Evolutionary conservation across 371 early-diverging fungal genomes (phyloP).

Genomic region (Rhizopus delemar): DNA sequence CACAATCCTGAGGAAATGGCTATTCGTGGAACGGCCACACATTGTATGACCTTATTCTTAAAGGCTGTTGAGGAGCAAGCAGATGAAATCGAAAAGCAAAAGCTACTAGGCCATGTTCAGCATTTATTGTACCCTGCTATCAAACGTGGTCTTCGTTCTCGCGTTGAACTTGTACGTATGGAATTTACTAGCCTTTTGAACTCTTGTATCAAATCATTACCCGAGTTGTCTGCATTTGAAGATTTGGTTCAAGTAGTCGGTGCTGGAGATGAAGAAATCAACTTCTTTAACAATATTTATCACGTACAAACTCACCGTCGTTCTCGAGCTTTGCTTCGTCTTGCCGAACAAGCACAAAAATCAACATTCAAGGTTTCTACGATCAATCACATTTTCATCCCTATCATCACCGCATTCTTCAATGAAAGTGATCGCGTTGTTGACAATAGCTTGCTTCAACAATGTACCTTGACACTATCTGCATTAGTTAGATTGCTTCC

Average conservation of each 20-base stretch:
- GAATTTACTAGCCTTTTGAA: conserved; percentile 74
- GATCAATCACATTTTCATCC: conserved; percentile 78
- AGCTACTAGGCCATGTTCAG: conserved; percentile 53
- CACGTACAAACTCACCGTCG: conserved; percentile 95
- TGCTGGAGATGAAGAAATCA: conserved; percentile 74
- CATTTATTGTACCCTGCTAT: conserved; percentile 75
- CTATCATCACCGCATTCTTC: conserved; percentile 82
- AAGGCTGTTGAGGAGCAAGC: conserved; percentile 40
- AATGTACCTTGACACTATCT: conserved; percentile 76
- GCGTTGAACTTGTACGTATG: conserved; percentile 63
- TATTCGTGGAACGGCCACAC: conserved; percentile 80
- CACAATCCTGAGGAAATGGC: conserved; percentile 87
- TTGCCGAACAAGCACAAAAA: conserved; percentile 58
- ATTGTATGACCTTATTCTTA: conserved; percentile 69
- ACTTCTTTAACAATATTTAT: conserved; percentile 87
- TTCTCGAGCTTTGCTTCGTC: conserved; percentile 75
- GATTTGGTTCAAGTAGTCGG: conserved; percentile 71
- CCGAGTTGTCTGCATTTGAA: conserved; percentile 57
- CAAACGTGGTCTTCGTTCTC: conserved; percentile 69
- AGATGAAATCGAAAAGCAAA: conserved; percentile 44
- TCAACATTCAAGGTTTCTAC: conserved; percentile 54
- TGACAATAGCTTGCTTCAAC: conserved; percentile 79
- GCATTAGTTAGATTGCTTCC: conserved; percentile 66
- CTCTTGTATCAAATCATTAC: conserved; percentile 63
- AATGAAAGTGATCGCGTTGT: conserved; percentile 69